Percentiles rank a stretch among this genome's conserved stretches.
These are phyloP conservation scores for Cladosporium velox DNA, from an alignment of 2,329 filamentous ascomycete genomes.

Conservation along the genomic window DNA sequence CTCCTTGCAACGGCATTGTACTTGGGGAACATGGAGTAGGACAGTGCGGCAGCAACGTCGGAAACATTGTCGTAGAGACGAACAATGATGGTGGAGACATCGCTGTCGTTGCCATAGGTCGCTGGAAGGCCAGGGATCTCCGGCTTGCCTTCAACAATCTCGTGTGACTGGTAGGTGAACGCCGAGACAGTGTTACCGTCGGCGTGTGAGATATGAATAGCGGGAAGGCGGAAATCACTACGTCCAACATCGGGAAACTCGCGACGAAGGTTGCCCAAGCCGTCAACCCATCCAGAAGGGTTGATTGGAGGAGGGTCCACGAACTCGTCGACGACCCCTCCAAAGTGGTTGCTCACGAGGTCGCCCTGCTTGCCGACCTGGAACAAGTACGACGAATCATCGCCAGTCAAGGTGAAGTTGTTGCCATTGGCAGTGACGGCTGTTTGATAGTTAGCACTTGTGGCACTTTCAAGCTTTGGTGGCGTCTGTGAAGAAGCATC, in stretches of 20 bases:
- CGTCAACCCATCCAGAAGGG: constrained; percentile 56
- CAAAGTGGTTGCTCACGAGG: constrained; percentile 63
- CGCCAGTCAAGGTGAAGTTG: constrained; percentile 59
- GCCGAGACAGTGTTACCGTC: constrained; percentile 61
- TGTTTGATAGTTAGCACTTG: constrained; percentile 31
- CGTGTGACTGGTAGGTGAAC: constrained; percentile 60
- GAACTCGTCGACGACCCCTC: constrained; percentile 57
- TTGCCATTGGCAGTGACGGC: constrained; percentile 57
- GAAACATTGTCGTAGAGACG: constrained; percentile 62
- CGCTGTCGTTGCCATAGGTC: constrained; percentile 57
- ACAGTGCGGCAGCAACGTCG: constrained; percentile 59
- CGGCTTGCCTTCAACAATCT: constrained; percentile 60
- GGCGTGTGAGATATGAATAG: constrained; percentile 61
- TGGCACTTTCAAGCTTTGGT: constrained; percentile 14
- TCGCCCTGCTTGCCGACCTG: constrained; percentile 61
- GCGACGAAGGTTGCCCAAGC: constrained; percentile 55
- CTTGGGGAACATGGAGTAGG: constrained; percentile 64
- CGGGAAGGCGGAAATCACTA: constrained; percentile 64
- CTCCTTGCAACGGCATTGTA: constrained; percentile 64
- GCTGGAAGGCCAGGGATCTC: constrained; percentile 58
- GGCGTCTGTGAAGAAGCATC: constrained; percentile 1
- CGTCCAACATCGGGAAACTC: constrained; percentile 67
- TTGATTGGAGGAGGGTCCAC: constrained; percentile 45
- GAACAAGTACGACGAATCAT: constrained; percentile 63
- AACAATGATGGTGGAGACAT: constrained; percentile 62